These are phyloP conservation scores for Trematosphaeria pertusa DNA, from an alignment of 2,329 filamentous ascomycete species.

Conservation along the genomic window DNA sequence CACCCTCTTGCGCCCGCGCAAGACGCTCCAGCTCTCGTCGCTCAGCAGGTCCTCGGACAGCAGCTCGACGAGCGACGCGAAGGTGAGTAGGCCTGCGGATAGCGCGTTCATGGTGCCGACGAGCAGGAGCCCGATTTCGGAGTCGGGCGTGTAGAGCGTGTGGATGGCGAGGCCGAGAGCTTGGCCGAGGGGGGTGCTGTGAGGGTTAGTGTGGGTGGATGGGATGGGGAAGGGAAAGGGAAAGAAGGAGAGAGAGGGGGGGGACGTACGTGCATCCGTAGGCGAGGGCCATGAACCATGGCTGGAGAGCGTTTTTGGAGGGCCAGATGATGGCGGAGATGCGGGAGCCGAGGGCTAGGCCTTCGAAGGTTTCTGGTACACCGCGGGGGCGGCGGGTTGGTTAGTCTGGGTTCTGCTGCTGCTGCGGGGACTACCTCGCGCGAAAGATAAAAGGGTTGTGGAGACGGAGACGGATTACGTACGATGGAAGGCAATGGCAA, in stretches of 20 bases:
- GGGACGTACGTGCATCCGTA: constrained; percentile 63
- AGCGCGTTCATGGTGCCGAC: constrained; percentile 90
- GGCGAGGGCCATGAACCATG: constrained; percentile 77
- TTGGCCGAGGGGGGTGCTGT: constrained; percentile 76
- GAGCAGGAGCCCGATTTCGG: constrained; percentile 76
- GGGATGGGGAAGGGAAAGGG: not conserved
- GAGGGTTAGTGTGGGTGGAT: constrained; percentile 48
- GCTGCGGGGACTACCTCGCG: no score
- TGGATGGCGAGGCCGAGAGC: constrained; percentile 81
- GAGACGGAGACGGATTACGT: not conserved
- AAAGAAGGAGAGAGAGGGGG: no score
- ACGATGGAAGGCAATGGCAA: constrained; percentile 67
- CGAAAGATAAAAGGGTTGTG: not conserved
- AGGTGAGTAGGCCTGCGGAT: constrained; percentile 78
- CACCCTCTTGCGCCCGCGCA: constrained; percentile 67
- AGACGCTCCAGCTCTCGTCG: constrained; percentile 73
- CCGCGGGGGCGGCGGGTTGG: no score
- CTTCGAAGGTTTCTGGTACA: constrained; percentile 79
- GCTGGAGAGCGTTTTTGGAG: constrained; percentile 39
- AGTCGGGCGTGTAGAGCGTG: constrained; percentile 79
- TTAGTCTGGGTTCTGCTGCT: no score
- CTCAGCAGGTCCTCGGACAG: constrained; percentile 83
- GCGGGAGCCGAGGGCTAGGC: constrained; percentile 81
- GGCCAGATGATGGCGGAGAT: constrained; percentile 75
- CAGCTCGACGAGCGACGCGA: constrained; percentile 83